Evolutionary conservation across 176 grass and related monocot genomes (phyloP).

Genomic region (Oryza meyeriana): DNA sequence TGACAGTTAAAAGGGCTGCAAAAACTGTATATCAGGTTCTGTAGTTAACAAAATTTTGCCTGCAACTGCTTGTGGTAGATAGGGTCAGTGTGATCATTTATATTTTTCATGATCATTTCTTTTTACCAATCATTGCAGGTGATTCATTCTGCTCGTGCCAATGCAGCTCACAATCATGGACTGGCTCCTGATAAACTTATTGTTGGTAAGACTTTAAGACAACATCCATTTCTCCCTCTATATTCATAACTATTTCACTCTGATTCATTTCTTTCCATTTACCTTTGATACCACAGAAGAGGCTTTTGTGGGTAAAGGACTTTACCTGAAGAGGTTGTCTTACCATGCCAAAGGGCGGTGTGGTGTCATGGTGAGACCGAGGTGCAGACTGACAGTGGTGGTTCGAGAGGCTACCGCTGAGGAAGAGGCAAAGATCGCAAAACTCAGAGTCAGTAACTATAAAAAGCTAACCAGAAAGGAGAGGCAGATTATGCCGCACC

Average conservation of each 20-base stretch:
- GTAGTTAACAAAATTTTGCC: not conserved
- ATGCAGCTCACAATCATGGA: conserved; percentile 80
- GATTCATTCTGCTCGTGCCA: conserved; percentile 93
- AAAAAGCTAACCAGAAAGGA: conserved; percentile 85
- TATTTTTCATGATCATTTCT: not conserved
- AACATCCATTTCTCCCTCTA: not conserved
- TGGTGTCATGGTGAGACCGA: conserved; percentile 75
- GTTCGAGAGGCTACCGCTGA: conserved; percentile 80
- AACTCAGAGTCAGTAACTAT: conserved; percentile 84
- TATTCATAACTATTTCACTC: not conserved
- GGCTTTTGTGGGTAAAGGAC: conserved; percentile 91
- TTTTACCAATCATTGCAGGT: conserved; percentile 52
- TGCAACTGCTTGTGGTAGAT: not conserved
- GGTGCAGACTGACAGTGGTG: conserved; percentile 82
- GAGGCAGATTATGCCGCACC: conserved; percentile 77
- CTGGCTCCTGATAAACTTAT: conserved; percentile 77
- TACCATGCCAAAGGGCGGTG: conserved; percentile 81
- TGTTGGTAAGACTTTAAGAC: conserved; percentile 51
- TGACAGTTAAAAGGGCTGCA: conserved; percentile 87
- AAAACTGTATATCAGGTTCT: conserved; percentile 84
- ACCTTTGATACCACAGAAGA: conserved; percentile 39
- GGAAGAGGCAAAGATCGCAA: conserved; percentile 92
- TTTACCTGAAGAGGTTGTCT: conserved; percentile 74
- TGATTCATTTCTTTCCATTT: not conserved
- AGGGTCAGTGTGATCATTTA: not conserved